Base-by-base conservation (phyloP, 495 filamentous ascomycete genomes). In the Xylaria curta region DNA sequence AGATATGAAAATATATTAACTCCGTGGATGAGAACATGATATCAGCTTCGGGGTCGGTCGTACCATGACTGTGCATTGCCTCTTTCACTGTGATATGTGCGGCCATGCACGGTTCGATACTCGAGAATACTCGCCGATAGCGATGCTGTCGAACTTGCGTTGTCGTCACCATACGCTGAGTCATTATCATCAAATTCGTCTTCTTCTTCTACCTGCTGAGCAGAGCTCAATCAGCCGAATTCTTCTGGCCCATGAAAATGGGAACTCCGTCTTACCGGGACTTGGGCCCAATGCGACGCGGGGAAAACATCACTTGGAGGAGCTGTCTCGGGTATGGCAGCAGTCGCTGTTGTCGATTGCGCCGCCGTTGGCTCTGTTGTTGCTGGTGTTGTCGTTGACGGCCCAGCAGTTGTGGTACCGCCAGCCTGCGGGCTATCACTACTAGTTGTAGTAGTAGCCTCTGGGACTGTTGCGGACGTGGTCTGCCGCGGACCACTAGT, bases 61-160 rank as follows among this genome's bases (percentile, higher is more conserved):
- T 28, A 79, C 84, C 85, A 72, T 53, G 74, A 78, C n/a, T 78
- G 71, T 33, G 75, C 80, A 33, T 76, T 78, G 24, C 71, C 72
- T 44, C 68, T 72, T 69, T 80, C 76, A 66, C 75, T 86, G 71
- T 82, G 82, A 61, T 76, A 85, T 1, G 78, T 83, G 51, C 83
- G 74, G 40, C 81, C 82, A 58, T 83, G 74, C 26, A 84, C 63
- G 13, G 74, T 78, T 26, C 82, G 78, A 69, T 85, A 87, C 26
- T 85, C 76, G 10, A 84, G 72, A 19, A 87, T 84, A 42, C 79
- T 82, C 0, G 81, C 79, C 17, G 78, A 79, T 15, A 87, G 68
- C 8, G 85, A 86, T 1, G 83, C 82, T 8, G 86, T 88, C 15
- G 78, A 80, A 42, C 76, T 78, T 36, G 73, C 75, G 28, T 62